A percentile compares a stretch with the other conserved stretches of the same genome.
phyloP scores from a whole-genome alignment of 139 green algal genomes.

The Eudorina sp. region DNA sequence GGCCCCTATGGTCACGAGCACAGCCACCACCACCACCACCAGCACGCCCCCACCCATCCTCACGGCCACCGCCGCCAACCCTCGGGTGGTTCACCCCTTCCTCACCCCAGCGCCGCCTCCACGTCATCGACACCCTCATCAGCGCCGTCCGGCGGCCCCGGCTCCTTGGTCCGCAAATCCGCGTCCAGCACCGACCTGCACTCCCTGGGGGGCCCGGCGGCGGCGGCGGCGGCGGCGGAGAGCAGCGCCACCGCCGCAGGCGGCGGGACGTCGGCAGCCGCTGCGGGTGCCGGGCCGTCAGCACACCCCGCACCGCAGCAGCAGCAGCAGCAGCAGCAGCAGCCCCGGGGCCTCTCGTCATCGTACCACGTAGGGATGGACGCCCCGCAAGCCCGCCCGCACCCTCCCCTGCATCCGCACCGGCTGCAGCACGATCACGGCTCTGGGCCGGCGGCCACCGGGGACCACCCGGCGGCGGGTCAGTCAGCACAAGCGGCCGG shows the following conservation, averaged over 20 bases:
- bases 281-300: not conserved
- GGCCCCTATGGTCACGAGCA: not conserved
- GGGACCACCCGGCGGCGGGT: not conserved
- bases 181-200: not conserved
- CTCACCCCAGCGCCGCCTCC: not conserved
- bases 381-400: not conserved
- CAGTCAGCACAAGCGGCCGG: not conserved
- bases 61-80: not conserved
- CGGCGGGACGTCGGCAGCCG: not conserved
- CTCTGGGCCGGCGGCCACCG: not conserved
- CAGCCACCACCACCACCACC: constrained; percentile 3
- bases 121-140: not conserved
- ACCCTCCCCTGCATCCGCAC: no score
- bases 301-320: not conserved
- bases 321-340: not conserved
- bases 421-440: not conserved
- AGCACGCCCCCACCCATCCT: not conserved
- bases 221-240: not conserved
- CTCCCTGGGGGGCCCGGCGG: not conserved
- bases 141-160: not conserved
- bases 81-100: not conserved
- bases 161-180: not conserved
- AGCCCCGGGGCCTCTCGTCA: constrained; percentile 2
- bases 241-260: not conserved
- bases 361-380: constrained; percentile 34